Evolutionary conservation across 2,329 filamentous ascomycete species (phyloP).

Genomic region (Aspergillus aculeatinus): DNA sequence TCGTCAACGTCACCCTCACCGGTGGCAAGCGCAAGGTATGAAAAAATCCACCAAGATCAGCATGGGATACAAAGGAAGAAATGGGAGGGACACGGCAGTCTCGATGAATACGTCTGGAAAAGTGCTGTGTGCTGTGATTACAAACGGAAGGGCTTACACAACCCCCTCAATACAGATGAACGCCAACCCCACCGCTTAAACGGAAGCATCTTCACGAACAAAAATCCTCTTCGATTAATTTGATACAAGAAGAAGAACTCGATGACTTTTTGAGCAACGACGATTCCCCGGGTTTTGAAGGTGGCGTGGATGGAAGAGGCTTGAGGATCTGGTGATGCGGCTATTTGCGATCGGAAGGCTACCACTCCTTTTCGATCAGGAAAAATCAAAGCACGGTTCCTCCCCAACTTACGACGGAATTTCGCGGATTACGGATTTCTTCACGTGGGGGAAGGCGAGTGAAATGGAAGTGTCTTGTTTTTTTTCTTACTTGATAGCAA

Average conservation of each 20-base stretch:
- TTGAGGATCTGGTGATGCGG: constrained; percentile 3
- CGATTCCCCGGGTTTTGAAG: constrained; percentile 7
- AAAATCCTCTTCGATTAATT: not conserved
- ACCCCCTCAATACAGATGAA: constrained; percentile 63
- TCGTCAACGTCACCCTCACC: constrained; percentile 96
- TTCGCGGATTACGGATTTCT: not conserved
- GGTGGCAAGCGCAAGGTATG: constrained; percentile 96
- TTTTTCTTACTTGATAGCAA: not conserved
- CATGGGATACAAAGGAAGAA: not conserved
- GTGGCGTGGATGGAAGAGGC: constrained; percentile 2
- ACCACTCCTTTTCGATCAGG: not conserved
- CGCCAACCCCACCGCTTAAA: constrained; percentile 76
- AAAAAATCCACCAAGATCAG: not conserved
- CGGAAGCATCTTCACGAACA: not conserved
- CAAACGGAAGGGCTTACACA: not conserved
- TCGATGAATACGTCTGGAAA: no score
- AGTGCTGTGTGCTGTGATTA: no score
- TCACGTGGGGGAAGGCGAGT: not conserved
- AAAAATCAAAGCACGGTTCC: not conserved
- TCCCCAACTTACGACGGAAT: not conserved
- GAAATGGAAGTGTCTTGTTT: not conserved
- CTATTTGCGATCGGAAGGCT: not conserved
- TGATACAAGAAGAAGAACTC: not conserved
- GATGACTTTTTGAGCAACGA: constrained; percentile 4
- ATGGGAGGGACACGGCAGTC: no score